Evolutionary conservation across 208 protist species (phyloP).

Genomic region (Acanthamoeba healyi): DNA sequence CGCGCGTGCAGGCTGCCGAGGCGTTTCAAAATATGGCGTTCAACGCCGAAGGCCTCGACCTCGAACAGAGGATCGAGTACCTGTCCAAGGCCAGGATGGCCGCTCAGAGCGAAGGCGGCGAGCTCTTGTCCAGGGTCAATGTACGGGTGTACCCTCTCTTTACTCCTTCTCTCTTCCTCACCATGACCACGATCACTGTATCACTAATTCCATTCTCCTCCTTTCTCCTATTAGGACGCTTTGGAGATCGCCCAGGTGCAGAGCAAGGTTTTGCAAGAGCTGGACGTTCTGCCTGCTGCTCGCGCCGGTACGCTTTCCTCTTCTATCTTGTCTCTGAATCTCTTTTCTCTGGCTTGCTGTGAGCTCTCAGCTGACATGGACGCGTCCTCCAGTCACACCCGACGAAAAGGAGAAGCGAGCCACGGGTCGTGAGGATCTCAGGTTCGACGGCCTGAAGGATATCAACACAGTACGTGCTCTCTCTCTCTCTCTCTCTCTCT

Average conservation of each 20-base stretch:
- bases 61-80: constrained; percentile 30
- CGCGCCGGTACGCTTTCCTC: neutral
- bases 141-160: neutral
- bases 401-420: neutral
- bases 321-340: neutral
- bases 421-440: neutral
- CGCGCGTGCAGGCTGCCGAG: neutral
- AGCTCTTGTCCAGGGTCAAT: neutral
- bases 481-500: neutral
- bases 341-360: neutral
- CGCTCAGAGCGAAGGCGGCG: neutral
- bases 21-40: neutral
- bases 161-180: neutral
- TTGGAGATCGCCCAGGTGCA: constrained; percentile 41
- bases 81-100: constrained; percentile 20
- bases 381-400: neutral
- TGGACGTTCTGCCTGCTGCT: constrained; percentile 1
- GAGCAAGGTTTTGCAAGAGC: neutral
- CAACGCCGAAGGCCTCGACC: neutral
- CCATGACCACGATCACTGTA: too few relatives aligned
- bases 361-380: neutral
- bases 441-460: neutral
- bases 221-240: neutral
- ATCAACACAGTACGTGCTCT: constrained; percentile 1
- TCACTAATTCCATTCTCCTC: too few relatives aligned